Evolutionary conservation across 2,329 filamentous ascomycete species (phyloP).

Genomic region (Hypoxylon sp.): DNA sequence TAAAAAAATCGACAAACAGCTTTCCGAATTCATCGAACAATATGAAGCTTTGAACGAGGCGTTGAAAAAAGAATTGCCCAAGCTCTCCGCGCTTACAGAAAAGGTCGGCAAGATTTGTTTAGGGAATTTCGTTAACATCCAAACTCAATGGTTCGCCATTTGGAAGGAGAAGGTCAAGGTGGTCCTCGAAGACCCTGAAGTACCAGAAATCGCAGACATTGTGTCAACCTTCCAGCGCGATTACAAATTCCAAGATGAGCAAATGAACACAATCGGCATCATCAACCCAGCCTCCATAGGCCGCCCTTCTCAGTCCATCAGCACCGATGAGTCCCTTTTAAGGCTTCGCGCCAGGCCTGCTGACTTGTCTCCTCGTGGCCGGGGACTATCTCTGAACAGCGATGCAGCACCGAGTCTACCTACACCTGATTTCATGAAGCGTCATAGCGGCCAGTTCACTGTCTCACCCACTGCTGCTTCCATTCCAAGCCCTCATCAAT

Average conservation of each 20-base stretch:
- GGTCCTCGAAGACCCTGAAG: constrained; percentile 77
- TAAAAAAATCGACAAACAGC: constrained; percentile 89
- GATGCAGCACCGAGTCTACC: constrained; percentile 75
- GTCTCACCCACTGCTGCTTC: constrained; percentile 68
- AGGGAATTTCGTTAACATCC: constrained; percentile 86
- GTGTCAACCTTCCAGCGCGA: constrained; percentile 83
- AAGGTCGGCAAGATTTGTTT: constrained; percentile 87
- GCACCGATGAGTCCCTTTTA: constrained; percentile 65
- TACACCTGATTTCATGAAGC: constrained; percentile 75
- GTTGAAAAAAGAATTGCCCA: constrained; percentile 91
- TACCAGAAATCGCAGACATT: constrained; percentile 80
- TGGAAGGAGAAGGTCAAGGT: constrained; percentile 87
- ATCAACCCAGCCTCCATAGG: constrained; percentile 80
- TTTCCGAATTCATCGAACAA: constrained; percentile 86
- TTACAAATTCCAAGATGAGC: constrained; percentile 81
- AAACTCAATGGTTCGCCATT: constrained; percentile 84
- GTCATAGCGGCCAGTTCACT: constrained; percentile 76
- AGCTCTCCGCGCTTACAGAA: constrained; percentile 84
- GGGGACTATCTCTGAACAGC: constrained; percentile 73
- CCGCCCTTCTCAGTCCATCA: constrained; percentile 72
- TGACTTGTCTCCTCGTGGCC: constrained; percentile 66
- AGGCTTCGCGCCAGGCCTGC: constrained; percentile 65
- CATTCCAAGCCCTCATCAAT: constrained; percentile 67
- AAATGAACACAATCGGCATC: constrained; percentile 79
- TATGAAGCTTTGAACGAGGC: constrained; percentile 94